Percentiles rank a stretch among this genome's conserved stretches.
phyloP scores from a whole-genome alignment of 805 yeast species.

The Candida succiphila region DNA sequence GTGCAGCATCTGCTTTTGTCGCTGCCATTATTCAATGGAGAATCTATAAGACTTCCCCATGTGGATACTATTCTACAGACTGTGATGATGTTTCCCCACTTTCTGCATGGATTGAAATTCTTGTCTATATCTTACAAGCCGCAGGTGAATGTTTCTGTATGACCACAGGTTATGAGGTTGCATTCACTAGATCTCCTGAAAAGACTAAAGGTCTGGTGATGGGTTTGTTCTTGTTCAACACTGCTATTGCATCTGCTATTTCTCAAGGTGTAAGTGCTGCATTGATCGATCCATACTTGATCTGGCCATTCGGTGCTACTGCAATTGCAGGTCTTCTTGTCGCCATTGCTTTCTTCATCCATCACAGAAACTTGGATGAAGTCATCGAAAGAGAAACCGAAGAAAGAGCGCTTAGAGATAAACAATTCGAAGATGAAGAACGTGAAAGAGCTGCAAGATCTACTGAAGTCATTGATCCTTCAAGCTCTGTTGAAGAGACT shows the following conservation, averaged over 20 bases:
- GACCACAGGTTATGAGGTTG: constrained; percentile 43
- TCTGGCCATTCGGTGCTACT: constrained; percentile 32
- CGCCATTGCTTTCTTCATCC: constrained; percentile 19
- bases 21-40: constrained; percentile 37
- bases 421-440: not conserved
- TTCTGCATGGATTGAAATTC: constrained; percentile 24
- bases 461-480: no score
- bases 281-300: constrained; percentile 29
- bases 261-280: constrained; percentile 31
- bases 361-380: constrained; percentile 22
- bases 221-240: constrained; percentile 28
- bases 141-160: constrained; percentile 43
- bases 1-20: constrained; percentile 33
- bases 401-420: constrained; percentile 6
- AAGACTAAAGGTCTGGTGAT: constrained; percentile 40
- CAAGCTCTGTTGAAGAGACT: no score
- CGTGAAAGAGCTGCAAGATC: no score
- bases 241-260: constrained; percentile 37
- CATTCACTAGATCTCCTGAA: constrained; percentile 42
- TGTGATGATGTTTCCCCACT: constrained; percentile 24
- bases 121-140: constrained; percentile 33
- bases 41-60: constrained; percentile 38
- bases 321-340: constrained; percentile 26
- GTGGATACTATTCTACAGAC: constrained; percentile 35
- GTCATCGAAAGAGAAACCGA: constrained; percentile 14